Base-by-base conservation (phyloP, 345 rosid genomes). In the Citrus sp. region DNA sequence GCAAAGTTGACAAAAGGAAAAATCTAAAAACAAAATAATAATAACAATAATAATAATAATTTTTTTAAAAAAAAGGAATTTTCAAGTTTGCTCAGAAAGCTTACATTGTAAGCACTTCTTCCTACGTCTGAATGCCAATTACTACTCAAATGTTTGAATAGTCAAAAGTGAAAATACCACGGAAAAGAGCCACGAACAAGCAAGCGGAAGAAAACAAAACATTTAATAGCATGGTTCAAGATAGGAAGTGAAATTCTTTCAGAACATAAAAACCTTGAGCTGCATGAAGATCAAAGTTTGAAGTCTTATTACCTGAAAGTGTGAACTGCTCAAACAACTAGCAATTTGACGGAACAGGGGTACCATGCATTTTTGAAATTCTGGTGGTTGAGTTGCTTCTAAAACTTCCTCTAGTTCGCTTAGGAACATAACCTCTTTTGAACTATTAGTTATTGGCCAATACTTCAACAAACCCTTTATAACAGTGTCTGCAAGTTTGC, bases 371-470 rank as follows among this genome's bases (percentile, higher is more conserved):
- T 90, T 80, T 70, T 90, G 96, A 64, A 92, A 92, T 42, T 92
- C 96, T 49, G 90, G 83, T 27, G 90, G 86, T 77, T 90, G 92
- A 70, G 91, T 92, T 79, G 94, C 92, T 80, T 92, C 95, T 9
- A 91, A 84, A 54, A 90, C 87, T 80, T 91, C 95, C 78, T 91
- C 95, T 68, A 91, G 80, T 87, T 91, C 95, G 60, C 88, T 84
- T 7, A 91, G 83, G 84, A 91, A 89, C 91, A 91, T 84, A 69
- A 88, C 94, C 78, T 91, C 92, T 81, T 91, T 91, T 9, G 93
- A 87, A 70, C 95, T 89, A 79, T 89, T 90, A 59, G 90, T 92
- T 65, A 91, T 86, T 0, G 95, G 90, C 93, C 95, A 91, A 78
- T 87, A 89, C 82, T 89, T 91, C 66, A 87, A 82, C 38, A 91